Percentiles rank a stretch among this genome's conserved stretches.
These are phyloP conservation scores for Ogataea pini DNA, from an alignment of 805 yeast species.

Conservation along the genomic window DNA sequence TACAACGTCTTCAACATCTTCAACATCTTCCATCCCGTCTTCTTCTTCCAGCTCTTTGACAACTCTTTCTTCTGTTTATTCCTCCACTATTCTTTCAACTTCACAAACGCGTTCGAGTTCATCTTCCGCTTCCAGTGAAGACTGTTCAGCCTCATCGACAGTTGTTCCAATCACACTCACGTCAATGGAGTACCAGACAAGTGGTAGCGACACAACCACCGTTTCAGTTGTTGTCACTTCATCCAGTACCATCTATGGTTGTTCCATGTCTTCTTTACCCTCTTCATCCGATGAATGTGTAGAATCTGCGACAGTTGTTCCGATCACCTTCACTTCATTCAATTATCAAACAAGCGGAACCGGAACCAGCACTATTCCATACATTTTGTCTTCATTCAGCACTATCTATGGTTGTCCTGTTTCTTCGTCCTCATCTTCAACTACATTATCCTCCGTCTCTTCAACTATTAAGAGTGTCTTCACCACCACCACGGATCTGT, in stretches of 20 bases:
- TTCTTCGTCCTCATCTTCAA: slow-evolving; percentile 6
- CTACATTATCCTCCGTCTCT: no score
- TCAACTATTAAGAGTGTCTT: not conserved
- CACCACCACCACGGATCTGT: slow-evolving; percentile 6
- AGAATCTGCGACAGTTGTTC: not conserved
- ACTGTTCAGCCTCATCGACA: slow-evolving; percentile 5
- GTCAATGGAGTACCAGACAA: not conserved
- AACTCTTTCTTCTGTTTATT: not conserved
- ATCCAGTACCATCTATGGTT: not conserved
- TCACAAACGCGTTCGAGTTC: not conserved
- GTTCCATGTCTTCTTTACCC: not conserved
- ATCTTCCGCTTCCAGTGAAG: not conserved
- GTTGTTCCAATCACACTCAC: slow-evolving; percentile 2
- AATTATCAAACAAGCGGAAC: not conserved
- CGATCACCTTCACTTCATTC: slow-evolving; percentile 5
- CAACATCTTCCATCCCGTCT: not conserved
- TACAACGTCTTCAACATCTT: not conserved
- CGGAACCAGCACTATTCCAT: not conserved
- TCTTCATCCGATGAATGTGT: not conserved
- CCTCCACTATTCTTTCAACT: not conserved
- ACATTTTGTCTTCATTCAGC: not conserved
- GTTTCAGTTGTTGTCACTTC: not conserved
- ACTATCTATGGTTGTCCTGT: slow-evolving; percentile 7
- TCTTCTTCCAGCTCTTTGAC: not conserved
- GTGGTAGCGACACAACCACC: not conserved